Evolutionary conservation across 2,329 filamentous ascomycete species (phyloP), one percentile per base, ranked within the genome.

Genomic region (Celoporthe dispersa): DNA sequence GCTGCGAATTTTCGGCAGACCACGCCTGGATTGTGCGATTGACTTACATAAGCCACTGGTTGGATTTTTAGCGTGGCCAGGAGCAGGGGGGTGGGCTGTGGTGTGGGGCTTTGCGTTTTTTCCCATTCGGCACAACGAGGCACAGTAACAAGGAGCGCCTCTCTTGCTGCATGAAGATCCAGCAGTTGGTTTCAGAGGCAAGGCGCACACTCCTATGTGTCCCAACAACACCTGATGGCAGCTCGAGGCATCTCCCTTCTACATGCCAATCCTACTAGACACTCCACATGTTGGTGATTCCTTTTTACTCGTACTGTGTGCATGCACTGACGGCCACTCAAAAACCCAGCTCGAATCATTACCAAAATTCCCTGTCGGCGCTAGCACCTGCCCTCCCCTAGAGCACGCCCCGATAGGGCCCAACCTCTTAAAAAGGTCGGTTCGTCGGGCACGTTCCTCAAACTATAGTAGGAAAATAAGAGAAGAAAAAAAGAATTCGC

Each of bases 41-140:
- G 19, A 59, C 66, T 68, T 48, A 68, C 66, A 68, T 68, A 68
- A 68, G 65, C 53, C 37, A 59, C 35, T n/a, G 22, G 25, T 62
- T 39, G 22, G 12, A 14, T 31, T 37, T 28, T 39, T 41, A 25
- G 60, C 31, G 8, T 39, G 60, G n/a, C 16, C 35, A 62, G 33
- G 16, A 25, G 11, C 35, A 14, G 11, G 25, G n/a, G 51, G 25
- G 5, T 39, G 37, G 37, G 37, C 37, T 35, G n/a, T n/a, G n/a
- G n/a, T 48, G 44, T 48, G 44, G 44, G 44, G 44, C 44, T n/a
- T n/a, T 48, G n/a, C 2, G 7, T 48, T n/a, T n/a, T 7, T 9
- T 9, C n/a, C n/a, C n/a, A n/a, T n/a, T n/a, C n/a, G n/a, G n/a
- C n/a, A n/a, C n/a, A n/a, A n/a, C n/a, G n/a, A n/a, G n/a, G n/a